These are phyloP conservation scores for Rhynchospora pubera DNA, from an alignment of 176 grass and related monocot species.

Conservation along the genomic window DNA sequence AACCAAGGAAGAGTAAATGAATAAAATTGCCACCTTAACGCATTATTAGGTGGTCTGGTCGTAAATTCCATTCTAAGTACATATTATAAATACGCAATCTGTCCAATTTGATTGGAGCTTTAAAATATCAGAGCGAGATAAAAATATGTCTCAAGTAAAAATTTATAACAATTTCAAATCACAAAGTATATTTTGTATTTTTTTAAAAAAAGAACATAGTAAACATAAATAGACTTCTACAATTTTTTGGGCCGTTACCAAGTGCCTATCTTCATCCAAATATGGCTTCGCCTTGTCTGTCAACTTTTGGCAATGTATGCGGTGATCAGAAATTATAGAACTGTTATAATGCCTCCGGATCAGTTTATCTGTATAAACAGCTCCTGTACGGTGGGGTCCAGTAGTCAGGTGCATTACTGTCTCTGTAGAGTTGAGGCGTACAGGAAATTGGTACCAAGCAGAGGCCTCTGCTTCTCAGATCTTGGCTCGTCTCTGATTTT, in stretches of 20 bases:
- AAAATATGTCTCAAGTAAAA: too few relatives aligned
- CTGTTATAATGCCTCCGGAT: neutral
- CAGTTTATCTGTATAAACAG: slow-evolving; percentile 52
- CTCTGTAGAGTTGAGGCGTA: slow-evolving; percentile 56
- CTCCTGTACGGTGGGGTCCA: slow-evolving; percentile 68
- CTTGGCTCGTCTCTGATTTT: slow-evolving; percentile 41
- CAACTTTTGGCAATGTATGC: neutral
- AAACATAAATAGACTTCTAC: too few relatives aligned
- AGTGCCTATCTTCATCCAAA: too few relatives aligned
- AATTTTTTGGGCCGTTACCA: too few relatives aligned
- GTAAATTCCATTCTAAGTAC: neutral
- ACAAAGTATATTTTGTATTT: too few relatives aligned
- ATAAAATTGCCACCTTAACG: neutral
- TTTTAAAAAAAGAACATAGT: too few relatives aligned
- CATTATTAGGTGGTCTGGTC: neutral
- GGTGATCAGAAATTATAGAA: slow-evolving; percentile 1
- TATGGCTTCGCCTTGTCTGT: too few relatives aligned
- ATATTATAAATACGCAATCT: slow-evolving; percentile 1
- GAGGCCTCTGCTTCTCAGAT: slow-evolving; percentile 69
- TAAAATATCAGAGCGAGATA: too few relatives aligned
- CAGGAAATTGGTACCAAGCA: slow-evolving; percentile 86
- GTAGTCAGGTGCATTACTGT: slow-evolving; percentile 62
- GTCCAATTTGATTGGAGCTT: too few relatives aligned
- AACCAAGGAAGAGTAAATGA: neutral
- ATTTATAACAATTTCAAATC: too few relatives aligned